A percentile compares a stretch with the other conserved stretches of the same genome.
Evolutionary conservation across 2,329 filamentous ascomycete genomes (phyloP).

Genomic region (Teratosphaeria epicoccoides): DNA sequence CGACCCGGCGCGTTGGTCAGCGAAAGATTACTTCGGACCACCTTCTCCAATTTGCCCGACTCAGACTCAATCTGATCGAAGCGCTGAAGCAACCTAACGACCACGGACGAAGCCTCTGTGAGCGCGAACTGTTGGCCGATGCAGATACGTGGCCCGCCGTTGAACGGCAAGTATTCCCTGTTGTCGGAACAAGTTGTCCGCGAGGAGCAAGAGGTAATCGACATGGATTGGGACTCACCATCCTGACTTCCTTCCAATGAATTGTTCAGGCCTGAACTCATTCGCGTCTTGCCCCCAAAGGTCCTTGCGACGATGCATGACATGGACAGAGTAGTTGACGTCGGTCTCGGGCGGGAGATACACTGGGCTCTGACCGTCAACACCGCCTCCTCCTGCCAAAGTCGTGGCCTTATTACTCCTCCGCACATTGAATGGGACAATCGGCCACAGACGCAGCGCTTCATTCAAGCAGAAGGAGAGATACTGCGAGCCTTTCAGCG

Average conservation of each 20-base stretch:
- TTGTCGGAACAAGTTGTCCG: too few relatives aligned
- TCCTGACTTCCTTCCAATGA: slow-evolving; percentile 16
- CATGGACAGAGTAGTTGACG: slow-evolving; percentile 25
- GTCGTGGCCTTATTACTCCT: slow-evolving; percentile 62
- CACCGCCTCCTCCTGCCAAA: slow-evolving; percentile 53
- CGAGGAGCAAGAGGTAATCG: too few relatives aligned
- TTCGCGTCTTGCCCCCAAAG: slow-evolving; percentile 32
- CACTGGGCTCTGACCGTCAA: slow-evolving; percentile 46
- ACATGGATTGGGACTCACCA: slow-evolving; percentile 14
- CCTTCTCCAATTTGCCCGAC: slow-evolving; percentile 14
- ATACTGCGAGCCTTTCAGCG: slow-evolving; percentile 65
- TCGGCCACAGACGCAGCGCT: slow-evolving; percentile 59
- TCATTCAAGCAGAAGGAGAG: slow-evolving; percentile 38
- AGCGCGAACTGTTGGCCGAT: slow-evolving; percentile 70
- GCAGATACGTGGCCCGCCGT: slow-evolving; percentile 55
- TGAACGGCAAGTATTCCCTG: slow-evolving; percentile 24
- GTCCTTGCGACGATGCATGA: slow-evolving; percentile 29
- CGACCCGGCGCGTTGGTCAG: slow-evolving; percentile 22
- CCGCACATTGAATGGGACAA: slow-evolving; percentile 67
- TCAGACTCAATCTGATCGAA: slow-evolving; percentile 24
- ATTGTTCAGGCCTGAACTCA: slow-evolving; percentile 28
- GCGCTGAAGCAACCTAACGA: slow-evolving; percentile 33
- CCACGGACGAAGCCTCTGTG: slow-evolving; percentile 34
- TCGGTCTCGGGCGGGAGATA: slow-evolving; percentile 27
- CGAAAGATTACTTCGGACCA: slow-evolving; percentile 14